These are phyloP conservation scores for Candida fluviatilis DNA, from an alignment of 805 yeast genomes.

Conservation along the genomic window DNA sequence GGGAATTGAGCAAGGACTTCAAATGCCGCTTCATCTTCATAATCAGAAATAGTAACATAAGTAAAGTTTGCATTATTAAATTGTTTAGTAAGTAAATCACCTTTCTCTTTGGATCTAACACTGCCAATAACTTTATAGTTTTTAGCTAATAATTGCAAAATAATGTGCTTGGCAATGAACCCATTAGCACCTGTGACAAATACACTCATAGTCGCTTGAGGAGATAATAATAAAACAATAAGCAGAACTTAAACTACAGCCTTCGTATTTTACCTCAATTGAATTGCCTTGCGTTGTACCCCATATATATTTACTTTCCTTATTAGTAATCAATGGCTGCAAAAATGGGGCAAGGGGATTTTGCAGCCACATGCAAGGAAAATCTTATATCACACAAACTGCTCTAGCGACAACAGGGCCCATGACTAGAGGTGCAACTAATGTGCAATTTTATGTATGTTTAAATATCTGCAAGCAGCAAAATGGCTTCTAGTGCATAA, in stretches of 20 bases:
- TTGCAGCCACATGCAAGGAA: too few relatives aligned
- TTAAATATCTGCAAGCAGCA: too few relatives aligned
- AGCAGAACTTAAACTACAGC: neutral
- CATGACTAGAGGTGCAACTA: too few relatives aligned
- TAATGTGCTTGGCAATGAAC: conserved; percentile 47
- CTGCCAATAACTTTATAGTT: conserved; percentile 38
- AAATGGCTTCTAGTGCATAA: too few relatives aligned
- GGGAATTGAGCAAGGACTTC: conserved; percentile 19
- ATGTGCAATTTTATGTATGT: too few relatives aligned
- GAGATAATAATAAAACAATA: too few relatives aligned
- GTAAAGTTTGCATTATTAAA: conserved; percentile 8
- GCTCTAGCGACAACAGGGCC: too few relatives aligned
- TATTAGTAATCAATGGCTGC: too few relatives aligned
- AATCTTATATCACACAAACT: too few relatives aligned
- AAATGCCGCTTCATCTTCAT: conserved; percentile 16
- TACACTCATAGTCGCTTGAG: conserved; percentile 15
- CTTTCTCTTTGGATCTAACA: conserved; percentile 15
- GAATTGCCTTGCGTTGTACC: conserved; percentile 4
- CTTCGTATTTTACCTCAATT: neutral
- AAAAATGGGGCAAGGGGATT: too few relatives aligned
- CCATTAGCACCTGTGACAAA: conserved; percentile 54
- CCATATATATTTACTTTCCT: neutral
- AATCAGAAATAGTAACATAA: conserved; percentile 19
- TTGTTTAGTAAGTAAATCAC: conserved; percentile 30
- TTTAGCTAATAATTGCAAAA: conserved; percentile 33